Conservation (phyloP, 2,329 filamentous ascomycete genomes). For the Celoporthe dispersa region DNA sequence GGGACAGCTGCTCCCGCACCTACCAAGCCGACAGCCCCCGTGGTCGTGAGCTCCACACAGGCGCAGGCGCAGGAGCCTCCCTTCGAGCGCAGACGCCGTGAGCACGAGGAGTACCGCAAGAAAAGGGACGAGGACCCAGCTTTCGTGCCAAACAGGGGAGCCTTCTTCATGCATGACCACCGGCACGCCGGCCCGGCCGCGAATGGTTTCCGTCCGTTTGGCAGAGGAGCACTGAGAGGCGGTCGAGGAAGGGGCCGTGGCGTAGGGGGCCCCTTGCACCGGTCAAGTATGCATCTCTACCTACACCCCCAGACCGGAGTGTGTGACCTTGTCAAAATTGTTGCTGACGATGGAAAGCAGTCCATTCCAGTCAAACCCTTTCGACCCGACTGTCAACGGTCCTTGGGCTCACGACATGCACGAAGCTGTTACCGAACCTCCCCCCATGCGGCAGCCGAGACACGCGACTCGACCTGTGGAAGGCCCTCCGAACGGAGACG, state of each 20-base stretch:
- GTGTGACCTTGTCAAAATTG: background rate
- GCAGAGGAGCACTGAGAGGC: slow-evolving; percentile 55
- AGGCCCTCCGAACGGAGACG: slow-evolving; percentile 58
- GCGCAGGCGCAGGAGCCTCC: slow-evolving; percentile 59
- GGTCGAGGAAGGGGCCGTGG: slow-evolving; percentile 62
- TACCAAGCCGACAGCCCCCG: slow-evolving; percentile 51
- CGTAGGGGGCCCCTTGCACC: slow-evolving; percentile 62
- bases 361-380: slow-evolving; percentile 49
- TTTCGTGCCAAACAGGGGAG: slow-evolving; percentile 91
- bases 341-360: slow-evolving; percentile 35
- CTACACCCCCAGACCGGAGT: slow-evolving; percentile 12
- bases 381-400: slow-evolving; percentile 69
- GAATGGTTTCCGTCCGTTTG: slow-evolving; percentile 77
- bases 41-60: slow-evolving; percentile 59
- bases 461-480: slow-evolving; percentile 48
- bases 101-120: slow-evolving; percentile 90
- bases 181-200: slow-evolving; percentile 75
- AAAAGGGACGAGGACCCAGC: slow-evolving; percentile 87
- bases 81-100: slow-evolving; percentile 74
- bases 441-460: slow-evolving; percentile 46
- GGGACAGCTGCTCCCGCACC: slow-evolving; percentile 48
- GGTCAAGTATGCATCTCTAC: slow-evolving; percentile 60
- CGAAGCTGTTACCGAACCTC: slow-evolving; percentile 63
- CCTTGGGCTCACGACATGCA: slow-evolving; percentile 97
- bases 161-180: slow-evolving; percentile 97